These are phyloP conservation scores for Suhomyces sp. DNA, from an alignment of 805 yeast genomes.

Conservation along the genomic window DNA sequence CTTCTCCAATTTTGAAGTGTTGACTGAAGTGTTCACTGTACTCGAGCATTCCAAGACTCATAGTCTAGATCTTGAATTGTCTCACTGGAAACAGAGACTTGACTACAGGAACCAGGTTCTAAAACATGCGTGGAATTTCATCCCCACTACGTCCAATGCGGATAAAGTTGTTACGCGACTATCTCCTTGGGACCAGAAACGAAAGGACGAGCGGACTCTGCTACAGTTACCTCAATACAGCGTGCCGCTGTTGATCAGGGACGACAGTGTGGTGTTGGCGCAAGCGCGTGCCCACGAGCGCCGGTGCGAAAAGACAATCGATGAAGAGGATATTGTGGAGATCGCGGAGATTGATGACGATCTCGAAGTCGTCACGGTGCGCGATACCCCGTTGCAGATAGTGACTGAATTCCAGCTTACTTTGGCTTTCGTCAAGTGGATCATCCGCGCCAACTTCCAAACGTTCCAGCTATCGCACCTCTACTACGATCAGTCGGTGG, in stretches of 20 bases:
- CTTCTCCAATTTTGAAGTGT: neutral
- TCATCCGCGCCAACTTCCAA: slow-evolving; percentile 14
- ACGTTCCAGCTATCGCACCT: slow-evolving; percentile 19
- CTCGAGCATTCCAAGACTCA: neutral
- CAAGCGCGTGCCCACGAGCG: neutral
- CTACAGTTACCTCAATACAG: neutral
- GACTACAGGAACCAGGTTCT: slow-evolving; percentile 16
- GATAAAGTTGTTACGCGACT: neutral
- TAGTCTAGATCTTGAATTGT: slow-evolving; percentile 17
- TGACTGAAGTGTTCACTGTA: no score
- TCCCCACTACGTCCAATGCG: neutral
- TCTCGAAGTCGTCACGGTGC: slow-evolving; percentile 11
- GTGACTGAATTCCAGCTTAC: slow-evolving; percentile 22
- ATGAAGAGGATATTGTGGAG: neutral
- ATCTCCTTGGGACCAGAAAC: neutral
- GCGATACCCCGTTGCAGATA: slow-evolving; percentile 13
- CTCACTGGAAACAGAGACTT: slow-evolving; percentile 26
- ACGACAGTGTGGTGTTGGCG: neutral
- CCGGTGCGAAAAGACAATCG: neutral
- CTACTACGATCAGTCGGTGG: slow-evolving; percentile 16
- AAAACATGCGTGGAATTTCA: slow-evolving; percentile 22
- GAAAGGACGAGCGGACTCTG: neutral
- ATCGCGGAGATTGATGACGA: slow-evolving; percentile 1
- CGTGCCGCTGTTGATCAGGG: neutral
- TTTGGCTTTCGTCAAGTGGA: slow-evolving; percentile 19